A percentile compares a stretch with the other conserved stretches of the same genome.
Evolutionary conservation across 768 basidiomycete species (phyloP).

Genomic region (Cystofilobasidium macerans): DNA sequence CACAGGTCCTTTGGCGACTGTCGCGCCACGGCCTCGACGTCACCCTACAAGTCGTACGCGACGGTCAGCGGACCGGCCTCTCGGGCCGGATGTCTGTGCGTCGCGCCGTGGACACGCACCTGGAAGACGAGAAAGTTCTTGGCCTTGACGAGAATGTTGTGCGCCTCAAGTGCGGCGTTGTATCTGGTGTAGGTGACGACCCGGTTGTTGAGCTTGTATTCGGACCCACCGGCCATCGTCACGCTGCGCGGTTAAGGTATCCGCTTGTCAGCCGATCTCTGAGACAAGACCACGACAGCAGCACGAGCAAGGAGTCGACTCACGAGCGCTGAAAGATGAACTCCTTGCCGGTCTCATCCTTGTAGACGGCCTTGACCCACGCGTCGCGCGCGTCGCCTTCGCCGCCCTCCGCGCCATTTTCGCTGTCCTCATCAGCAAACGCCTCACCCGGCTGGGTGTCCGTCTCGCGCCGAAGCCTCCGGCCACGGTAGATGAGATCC

Average conservation of each 20-base stretch:
- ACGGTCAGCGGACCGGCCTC: not conserved
- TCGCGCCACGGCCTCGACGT: constrained; percentile 93
- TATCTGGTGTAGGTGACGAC: constrained; percentile 78
- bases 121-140: constrained; percentile 99
- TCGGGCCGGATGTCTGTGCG: no score
- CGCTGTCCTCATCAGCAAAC: constrained; percentile 31
- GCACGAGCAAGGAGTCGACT: constrained; percentile 40
- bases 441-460: constrained; percentile 29
- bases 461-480: constrained; percentile 41
- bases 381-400: constrained; percentile 83
- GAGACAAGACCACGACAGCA: no score
- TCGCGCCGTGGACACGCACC: constrained; percentile 20
- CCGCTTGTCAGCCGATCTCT: no score
- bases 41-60: constrained; percentile 44
- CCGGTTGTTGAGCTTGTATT: constrained; percentile 75
- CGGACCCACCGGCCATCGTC: constrained; percentile 71
- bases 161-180: constrained; percentile 70
- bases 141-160: constrained; percentile 95
- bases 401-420: constrained; percentile 49
- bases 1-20: constrained; percentile 85
- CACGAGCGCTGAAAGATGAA: constrained; percentile 88
- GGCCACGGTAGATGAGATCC: constrained; percentile 91
- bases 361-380: constrained; percentile 87
- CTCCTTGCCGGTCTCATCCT: constrained; percentile 64
- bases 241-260: constrained; percentile 50